phyloP scores from a whole-genome alignment of 1,284 basidiomycete genomes.

The Puccinia novopanici region DNA sequence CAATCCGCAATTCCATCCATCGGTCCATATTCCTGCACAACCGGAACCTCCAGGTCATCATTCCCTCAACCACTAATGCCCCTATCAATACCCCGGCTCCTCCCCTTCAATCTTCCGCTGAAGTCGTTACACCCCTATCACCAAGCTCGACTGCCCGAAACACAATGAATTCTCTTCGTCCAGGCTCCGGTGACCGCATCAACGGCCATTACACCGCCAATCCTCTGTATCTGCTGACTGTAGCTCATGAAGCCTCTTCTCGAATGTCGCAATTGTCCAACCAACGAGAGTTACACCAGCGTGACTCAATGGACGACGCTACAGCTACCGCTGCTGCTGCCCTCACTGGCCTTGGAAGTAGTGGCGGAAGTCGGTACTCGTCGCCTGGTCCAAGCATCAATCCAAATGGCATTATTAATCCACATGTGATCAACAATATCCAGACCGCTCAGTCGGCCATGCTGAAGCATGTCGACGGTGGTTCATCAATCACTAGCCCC shows the following conservation, averaged over 20 bases:
- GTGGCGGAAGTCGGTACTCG: constrained; percentile 45
- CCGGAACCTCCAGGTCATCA: background rate
- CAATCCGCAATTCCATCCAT: constrained; percentile 6
- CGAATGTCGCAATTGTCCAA: constrained; percentile 20
- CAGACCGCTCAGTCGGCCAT: constrained; percentile 46
- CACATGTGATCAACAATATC: constrained; percentile 56
- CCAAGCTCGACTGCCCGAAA: constrained; percentile 2
- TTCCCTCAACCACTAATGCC: constrained; percentile 14
- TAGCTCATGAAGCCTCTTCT: constrained; percentile 41
- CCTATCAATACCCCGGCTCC: constrained; percentile 16
- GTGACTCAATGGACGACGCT: constrained; percentile 37
- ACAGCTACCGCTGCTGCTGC: constrained; percentile 45
- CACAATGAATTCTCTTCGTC: constrained; percentile 1
- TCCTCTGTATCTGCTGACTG: constrained; percentile 45
- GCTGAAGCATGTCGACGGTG: background rate
- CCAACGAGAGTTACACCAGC: constrained; percentile 16
- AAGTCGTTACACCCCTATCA: constrained; percentile 28
- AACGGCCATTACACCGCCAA: constrained; percentile 29
- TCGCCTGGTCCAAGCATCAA: constrained; percentile 40
- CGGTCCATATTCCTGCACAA: background rate
- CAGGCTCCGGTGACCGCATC: constrained; percentile 1
- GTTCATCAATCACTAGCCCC: background rate
- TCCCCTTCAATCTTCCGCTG: background rate
- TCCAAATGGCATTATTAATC: constrained; percentile 18
- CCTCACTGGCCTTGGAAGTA: constrained; percentile 44